Base-by-base conservation (phyloP, 805 yeast genomes). In the Ogataea minuta region DNA sequence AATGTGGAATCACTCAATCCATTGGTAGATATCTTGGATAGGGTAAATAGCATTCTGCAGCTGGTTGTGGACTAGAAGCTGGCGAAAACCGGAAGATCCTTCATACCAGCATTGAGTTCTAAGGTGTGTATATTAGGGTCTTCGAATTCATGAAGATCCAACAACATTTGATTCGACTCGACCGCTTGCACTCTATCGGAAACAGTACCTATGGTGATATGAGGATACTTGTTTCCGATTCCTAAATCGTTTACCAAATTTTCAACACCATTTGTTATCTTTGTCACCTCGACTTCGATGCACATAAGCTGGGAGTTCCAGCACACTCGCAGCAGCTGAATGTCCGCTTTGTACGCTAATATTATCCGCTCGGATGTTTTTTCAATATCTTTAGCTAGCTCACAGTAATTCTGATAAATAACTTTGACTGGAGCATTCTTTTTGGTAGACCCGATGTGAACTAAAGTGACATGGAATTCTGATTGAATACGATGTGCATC, bases 191-290 rank as follows among this genome's bases (percentile, higher is more conserved):
- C 66, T 0, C 61, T 60, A 0, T 66, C 64, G 1, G 65, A 50
- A 2, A 64, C 53, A 0, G 86, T 75, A 0, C 90, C 95, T 10
- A 87, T 54, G 0, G 97, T 90, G 29, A 89, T 74, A 56, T 90
- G 97, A 0, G 83, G 68, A 43, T 60, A 57, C 36, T 62, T 57
- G 41, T 78, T 76, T 0, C 69, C 67, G 7, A 61, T 36, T n/a
- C 53, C 50, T 4, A 59, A 23, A 10, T 34, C 24, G 9, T 45
- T 39, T 28, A 41, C n/a, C 11, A 19, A 36, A 21, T 49, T 36
- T 8, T 34, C 39, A 23, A 34, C 41, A 15, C 39, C 48, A 1
- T 45, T 24, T 11, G 16, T 13, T 30, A 56, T 33, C 6, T 46
- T 23, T 16, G 44, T 30, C 3, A 72, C 44, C 7, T 66, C 64